Percentiles rank a stretch among this genome's conserved stretches.
Conservation (phyloP, 2,329 filamentous ascomycete species). For the Claviceps maximensis region DNA sequence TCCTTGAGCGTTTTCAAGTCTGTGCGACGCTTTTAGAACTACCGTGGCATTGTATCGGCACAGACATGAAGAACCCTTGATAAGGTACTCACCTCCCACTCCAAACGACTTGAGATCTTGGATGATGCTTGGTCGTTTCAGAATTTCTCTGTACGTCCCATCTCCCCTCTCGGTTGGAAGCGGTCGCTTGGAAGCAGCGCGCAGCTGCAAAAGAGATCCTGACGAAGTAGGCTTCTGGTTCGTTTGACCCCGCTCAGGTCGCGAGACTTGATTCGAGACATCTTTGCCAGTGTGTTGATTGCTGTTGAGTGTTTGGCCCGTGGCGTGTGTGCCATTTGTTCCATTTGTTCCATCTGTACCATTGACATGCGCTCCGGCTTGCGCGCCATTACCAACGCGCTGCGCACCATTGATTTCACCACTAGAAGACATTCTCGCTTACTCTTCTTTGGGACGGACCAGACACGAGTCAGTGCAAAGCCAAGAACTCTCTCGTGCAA, state of each 20-base stretch:
- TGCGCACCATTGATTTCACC: not conserved
- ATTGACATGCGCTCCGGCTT: conserved; percentile 13
- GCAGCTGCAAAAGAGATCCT: conserved; percentile 19
- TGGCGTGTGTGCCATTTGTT: conserved; percentile 8
- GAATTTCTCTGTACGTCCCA: conserved; percentile 40
- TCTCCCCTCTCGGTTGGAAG: conserved; percentile 50
- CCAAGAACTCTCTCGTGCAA: not conserved
- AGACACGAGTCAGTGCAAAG: not conserved
- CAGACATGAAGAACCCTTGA: not conserved
- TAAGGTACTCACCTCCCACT: conserved; percentile 24
- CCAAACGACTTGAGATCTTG: conserved; percentile 45
- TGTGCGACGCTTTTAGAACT: conserved; percentile 8
- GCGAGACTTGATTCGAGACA: not conserved
- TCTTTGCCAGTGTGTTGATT: conserved; percentile 5
- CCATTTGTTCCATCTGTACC: conserved; percentile 7
- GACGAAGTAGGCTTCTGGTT: conserved; percentile 1
- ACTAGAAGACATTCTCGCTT: conserved; percentile 1
- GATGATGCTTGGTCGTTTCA: conserved; percentile 36
- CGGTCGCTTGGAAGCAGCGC: conserved; percentile 42
- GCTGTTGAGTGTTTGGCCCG: conserved; percentile 3
- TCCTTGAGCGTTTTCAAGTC: conserved; percentile 51
- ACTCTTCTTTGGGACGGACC: not conserved
- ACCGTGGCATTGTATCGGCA: not conserved
- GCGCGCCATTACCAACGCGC: not conserved
- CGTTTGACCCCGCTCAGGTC: not conserved